Evolutionary conservation across 768 basidiomycete species (phyloP).

Genomic region (Leucocoprinus leucothites): DNA sequence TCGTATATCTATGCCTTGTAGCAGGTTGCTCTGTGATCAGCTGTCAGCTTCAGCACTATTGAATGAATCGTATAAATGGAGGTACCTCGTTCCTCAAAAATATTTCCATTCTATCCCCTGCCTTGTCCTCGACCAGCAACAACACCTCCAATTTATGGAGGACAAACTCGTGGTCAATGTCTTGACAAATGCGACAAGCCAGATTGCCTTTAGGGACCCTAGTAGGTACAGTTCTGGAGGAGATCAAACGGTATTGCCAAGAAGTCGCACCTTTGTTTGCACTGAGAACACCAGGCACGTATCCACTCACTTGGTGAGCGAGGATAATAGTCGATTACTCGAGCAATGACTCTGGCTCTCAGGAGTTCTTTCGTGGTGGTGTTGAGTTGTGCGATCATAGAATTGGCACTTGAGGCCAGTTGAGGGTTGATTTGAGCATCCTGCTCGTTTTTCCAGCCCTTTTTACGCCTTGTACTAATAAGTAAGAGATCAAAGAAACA

Average conservation of each 20-base stretch:
- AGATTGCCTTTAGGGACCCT: constrained; percentile 43
- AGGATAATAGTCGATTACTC: constrained; percentile 56
- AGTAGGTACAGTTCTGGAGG: background rate
- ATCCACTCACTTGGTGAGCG: constrained; percentile 44
- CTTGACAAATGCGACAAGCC: constrained; percentile 51
- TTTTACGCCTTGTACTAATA: constrained; percentile 1
- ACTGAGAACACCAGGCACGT: constrained; percentile 48
- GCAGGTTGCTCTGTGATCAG: constrained; percentile 34
- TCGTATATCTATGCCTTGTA: constrained; percentile 36
- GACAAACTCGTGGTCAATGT: constrained; percentile 49
- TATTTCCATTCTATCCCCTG: constrained; percentile 38
- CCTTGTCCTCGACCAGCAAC: constrained; percentile 49
- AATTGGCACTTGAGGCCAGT: background rate
- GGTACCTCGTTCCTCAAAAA: constrained; percentile 47
- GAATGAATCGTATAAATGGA: background rate
- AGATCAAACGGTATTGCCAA: background rate
- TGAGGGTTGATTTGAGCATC: background rate
- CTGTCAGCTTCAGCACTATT: background rate
- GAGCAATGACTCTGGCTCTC: constrained; percentile 43
- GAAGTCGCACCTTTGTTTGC: constrained; percentile 43
- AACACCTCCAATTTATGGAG: constrained; percentile 46
- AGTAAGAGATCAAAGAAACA: background rate
- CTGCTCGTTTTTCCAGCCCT: background rate
- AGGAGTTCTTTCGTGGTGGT: constrained; percentile 28
- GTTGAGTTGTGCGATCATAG: constrained; percentile 35